phyloP scores from a whole-genome alignment of 345 rosid species.

The Populus simonii region DNA sequence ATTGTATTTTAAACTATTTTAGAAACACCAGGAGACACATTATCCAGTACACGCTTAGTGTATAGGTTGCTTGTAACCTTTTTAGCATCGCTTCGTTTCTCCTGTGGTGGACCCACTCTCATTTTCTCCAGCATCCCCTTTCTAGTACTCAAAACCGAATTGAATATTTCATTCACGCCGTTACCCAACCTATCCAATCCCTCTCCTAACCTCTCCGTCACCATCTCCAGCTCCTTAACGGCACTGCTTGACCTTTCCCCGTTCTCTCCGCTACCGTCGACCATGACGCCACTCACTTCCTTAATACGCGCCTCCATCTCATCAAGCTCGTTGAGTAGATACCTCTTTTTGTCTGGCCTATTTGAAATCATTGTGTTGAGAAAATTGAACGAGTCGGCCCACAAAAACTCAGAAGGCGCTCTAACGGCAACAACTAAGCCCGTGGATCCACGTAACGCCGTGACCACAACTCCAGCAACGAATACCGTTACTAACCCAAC shows the following conservation, averaged over 20 bases:
- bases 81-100: neutral
- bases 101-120: neutral
- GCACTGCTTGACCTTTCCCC: neutral
- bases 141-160: neutral
- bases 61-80: neutral
- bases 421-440: neutral
- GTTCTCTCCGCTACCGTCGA: neutral
- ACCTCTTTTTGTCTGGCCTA: neutral
- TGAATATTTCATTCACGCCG: neutral
- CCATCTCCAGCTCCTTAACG: neutral
- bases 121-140: neutral
- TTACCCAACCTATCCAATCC: neutral
- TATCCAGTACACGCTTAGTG: too few species aligned
- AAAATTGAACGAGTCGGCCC: neutral
- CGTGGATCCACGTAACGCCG: neutral
- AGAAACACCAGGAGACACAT: too few species aligned
- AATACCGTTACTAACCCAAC: neutral
- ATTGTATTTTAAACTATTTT: too few species aligned
- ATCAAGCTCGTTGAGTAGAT: neutral
- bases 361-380: neutral
- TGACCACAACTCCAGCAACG: neutral
- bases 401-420: neutral
- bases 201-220: neutral
- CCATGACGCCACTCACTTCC: neutral
- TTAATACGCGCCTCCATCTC: neutral